These are phyloP conservation scores for Rhodotorula mucilaginosa DNA, from an alignment of 1,284 basidiomycete species.

Conservation along the genomic window DNA sequence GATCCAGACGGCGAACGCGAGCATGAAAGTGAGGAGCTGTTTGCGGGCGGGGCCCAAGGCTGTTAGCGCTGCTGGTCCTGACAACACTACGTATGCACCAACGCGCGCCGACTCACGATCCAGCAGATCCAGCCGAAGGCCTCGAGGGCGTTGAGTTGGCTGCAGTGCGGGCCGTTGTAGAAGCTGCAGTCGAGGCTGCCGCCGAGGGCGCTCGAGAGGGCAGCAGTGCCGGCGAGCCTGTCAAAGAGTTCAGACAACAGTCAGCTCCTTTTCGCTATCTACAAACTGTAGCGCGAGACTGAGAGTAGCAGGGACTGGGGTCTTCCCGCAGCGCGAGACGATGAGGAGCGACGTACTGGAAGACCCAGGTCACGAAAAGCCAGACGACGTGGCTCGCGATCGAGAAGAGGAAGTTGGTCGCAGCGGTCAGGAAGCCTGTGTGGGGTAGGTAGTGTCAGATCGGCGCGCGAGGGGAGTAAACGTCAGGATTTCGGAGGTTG, in stretches of 20 bases:
- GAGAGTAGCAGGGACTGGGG: too few relatives aligned
- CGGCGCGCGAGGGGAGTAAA: not conserved
- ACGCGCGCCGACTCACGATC: slow-evolving; percentile 18
- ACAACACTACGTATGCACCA: not conserved
- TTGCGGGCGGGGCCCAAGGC: not conserved
- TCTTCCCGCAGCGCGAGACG: too few relatives aligned
- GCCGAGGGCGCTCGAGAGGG: slow-evolving; percentile 34
- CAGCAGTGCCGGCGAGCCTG: slow-evolving; percentile 42
- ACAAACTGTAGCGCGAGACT: not conserved
- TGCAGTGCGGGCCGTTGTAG: slow-evolving; percentile 31
- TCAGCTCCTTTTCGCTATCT: not conserved
- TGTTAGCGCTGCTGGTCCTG: not conserved
- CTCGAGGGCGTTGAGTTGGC: slow-evolving; percentile 39
- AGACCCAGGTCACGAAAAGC: slow-evolving; percentile 42
- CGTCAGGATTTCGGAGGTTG: not conserved
- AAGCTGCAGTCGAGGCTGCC: slow-evolving; percentile 28
- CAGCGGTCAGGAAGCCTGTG: slow-evolving; percentile 36
- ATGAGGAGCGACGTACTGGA: slow-evolving; percentile 31
- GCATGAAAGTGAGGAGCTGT: slow-evolving; percentile 37
- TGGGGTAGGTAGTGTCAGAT: not conserved
- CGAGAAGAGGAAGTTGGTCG: slow-evolving; percentile 40
- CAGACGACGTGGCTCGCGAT: slow-evolving; percentile 39
- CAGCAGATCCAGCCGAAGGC: slow-evolving; percentile 44
- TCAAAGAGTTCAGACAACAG: not conserved
- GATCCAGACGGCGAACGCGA: slow-evolving; percentile 31